Base-by-base conservation (phyloP, 345 rosid genomes). In the Hibiscus syriacus region DNA sequence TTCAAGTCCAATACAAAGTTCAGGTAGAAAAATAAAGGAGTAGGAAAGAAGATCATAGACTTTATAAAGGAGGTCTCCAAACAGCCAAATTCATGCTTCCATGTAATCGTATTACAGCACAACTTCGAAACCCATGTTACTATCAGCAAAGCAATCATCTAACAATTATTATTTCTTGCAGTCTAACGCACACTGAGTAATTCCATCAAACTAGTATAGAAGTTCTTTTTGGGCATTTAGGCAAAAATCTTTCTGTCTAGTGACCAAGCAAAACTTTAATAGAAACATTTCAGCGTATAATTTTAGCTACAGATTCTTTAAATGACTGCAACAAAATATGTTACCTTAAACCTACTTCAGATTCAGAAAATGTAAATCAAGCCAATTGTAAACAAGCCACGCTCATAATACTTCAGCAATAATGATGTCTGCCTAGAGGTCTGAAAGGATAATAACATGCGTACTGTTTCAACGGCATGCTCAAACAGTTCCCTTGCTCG, bases 401-500 rank as follows among this genome's bases (percentile, higher is more conserved):
- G 65, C 29, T 19, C 19, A n/a, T n/a, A 20, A 38, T 36, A 60
- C 29, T 36, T 38, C 27, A 36, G 46, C 16, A 60, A 60, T 8
- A 38, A 20, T 5, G 17, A 38, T 36, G 5, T 19, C 27, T 60
- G 30, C 48, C 29, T 36, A 20, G 12, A 38, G 48, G 45, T 60
- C 6, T 11, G 29, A 60, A 60, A 36, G 48, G 65, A 60, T 4
- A 60, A 60, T 11, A 36, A 60, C 39, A 20, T 60, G 65, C 48
- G 38, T 60, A 60, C 65, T 2, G 30, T 60, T 60, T 89, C 96
- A 72, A 92, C 85, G 61, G 98, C 98, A 80, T 95, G 95, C 72
- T 90, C 97, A 76, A 85, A 95, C 73, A 94, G 75, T 78, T 94
- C 98, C 73, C 99, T 84, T 22, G 98, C 92, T 50, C 99, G 82